These are phyloP conservation scores for Plenodomus tracheiphilus DNA, from an alignment of 2,329 filamentous ascomycete species.

Conservation along the genomic window DNA sequence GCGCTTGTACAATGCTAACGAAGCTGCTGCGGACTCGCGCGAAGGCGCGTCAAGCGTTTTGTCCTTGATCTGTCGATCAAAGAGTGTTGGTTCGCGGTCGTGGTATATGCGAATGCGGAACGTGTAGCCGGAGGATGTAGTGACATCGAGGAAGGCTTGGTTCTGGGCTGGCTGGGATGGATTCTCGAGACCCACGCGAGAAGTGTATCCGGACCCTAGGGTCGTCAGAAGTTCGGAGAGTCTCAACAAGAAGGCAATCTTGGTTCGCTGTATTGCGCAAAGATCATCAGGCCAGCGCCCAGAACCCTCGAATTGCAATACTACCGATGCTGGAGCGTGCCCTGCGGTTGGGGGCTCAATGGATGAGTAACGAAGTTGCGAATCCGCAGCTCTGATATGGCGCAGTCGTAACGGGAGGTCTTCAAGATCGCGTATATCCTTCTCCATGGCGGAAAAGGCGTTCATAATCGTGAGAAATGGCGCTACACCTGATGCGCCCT, in stretches of 20 bases:
- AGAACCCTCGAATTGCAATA: constrained; percentile 91
- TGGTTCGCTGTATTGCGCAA: constrained; percentile 87
- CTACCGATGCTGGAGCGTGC: constrained; percentile 68
- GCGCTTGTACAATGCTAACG: constrained; percentile 72
- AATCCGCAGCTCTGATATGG: constrained; percentile 73
- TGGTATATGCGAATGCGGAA: constrained; percentile 89
- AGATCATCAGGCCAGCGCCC: constrained; percentile 92
- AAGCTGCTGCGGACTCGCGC: constrained; percentile 70
- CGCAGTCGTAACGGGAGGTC: constrained; percentile 86
- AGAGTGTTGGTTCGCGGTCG: constrained; percentile 79
- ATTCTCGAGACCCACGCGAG: constrained; percentile 81
- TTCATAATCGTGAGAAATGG: constrained; percentile 71
- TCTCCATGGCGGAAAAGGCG: constrained; percentile 73
- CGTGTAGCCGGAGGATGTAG: constrained; percentile 69
- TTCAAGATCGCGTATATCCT: constrained; percentile 74
- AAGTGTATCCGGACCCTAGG: constrained; percentile 62
- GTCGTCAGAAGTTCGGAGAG: constrained; percentile 73
- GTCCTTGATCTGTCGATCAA: constrained; percentile 78
- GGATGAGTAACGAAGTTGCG: constrained; percentile 75
- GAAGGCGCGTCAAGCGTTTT: constrained; percentile 66
- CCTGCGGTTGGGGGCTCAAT: constrained; percentile 57
- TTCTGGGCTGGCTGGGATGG: constrained; percentile 70
- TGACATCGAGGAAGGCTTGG: constrained; percentile 78
- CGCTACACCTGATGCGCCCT: constrained; percentile 46
- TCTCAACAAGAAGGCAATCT: constrained; percentile 80